A percentile compares a stretch with the other conserved stretches of the same genome.
Evolutionary conservation across 345 rosid species (phyloP).

Genomic region (Firmiana major): DNA sequence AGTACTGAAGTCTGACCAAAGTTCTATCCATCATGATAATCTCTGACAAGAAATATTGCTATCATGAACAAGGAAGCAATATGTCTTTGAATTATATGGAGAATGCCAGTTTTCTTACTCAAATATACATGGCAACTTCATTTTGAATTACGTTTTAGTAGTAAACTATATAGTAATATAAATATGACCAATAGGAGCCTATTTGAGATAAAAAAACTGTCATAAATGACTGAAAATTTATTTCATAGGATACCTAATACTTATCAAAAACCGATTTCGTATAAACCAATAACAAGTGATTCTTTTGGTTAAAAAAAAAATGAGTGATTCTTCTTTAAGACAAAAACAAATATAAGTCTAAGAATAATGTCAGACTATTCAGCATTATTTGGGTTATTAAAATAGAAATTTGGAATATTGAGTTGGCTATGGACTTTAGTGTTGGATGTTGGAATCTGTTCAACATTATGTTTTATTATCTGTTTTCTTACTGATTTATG

Average conservation of each 20-base stretch:
- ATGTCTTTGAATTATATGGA: background rate
- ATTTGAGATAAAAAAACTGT: background rate
- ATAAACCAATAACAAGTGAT: background rate
- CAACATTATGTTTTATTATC: background rate
- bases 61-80: background rate
- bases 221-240: background rate
- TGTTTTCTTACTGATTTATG: background rate
- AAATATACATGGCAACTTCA: background rate
- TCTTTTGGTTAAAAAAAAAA: too few relatives aligned
- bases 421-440: background rate
- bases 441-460: background rate
- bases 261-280: background rate
- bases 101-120: background rate
- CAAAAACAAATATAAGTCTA: background rate
- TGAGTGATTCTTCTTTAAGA: background rate
- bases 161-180: background rate
- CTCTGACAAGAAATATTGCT: background rate
- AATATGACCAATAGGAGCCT: background rate
- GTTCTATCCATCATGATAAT: background rate
- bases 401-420: background rate
- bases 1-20: background rate
- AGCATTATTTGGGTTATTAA: background rate
- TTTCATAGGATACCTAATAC: background rate
- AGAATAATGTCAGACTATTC: background rate
- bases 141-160: background rate